phyloP scores from a whole-genome alignment of 371 early-diverging fungal species.

The Mucor irregularis region DNA sequence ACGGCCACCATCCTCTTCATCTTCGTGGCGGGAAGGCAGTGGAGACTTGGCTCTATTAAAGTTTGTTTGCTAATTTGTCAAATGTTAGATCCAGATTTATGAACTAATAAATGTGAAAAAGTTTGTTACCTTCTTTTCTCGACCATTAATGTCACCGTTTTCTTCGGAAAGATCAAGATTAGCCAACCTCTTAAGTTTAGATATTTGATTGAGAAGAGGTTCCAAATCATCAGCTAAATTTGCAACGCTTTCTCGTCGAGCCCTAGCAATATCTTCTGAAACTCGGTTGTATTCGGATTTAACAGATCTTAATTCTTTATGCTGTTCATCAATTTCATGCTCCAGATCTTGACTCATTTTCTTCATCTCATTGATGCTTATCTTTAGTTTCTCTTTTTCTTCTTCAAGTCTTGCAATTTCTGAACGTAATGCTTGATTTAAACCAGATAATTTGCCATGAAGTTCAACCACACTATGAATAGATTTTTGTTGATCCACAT shows the following conservation, averaged over 20 bases:
- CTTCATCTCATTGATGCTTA: slow-evolving; percentile 16
- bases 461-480: slow-evolving; percentile 18
- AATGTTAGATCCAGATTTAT: not conserved
- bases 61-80: not conserved
- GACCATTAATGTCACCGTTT: not conserved
- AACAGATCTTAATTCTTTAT: slow-evolving; percentile 23
- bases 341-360: slow-evolving; percentile 23
- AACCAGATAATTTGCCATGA: slow-evolving; percentile 22
- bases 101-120: not conserved
- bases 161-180: not conserved
- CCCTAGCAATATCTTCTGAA: slow-evolving; percentile 16
- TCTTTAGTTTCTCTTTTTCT: slow-evolving; percentile 24
- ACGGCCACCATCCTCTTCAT: slow-evolving; percentile 2
- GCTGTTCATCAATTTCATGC: slow-evolving; percentile 24
- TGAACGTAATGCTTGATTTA: slow-evolving; percentile 19
- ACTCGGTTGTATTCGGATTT: slow-evolving; percentile 33
- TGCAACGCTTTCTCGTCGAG: slow-evolving; percentile 16
- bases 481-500: not conserved
- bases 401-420: slow-evolving; percentile 30
- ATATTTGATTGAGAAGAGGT: slow-evolving; percentile 37
- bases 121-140: not conserved
- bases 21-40: not conserved
- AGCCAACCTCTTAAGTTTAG: slow-evolving; percentile 25
- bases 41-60: slow-evolving; percentile 9
- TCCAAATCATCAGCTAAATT: slow-evolving; percentile 37